phyloP scores from a whole-genome alignment of 257 asterid genomes.

The Lycium barbarum region DNA sequence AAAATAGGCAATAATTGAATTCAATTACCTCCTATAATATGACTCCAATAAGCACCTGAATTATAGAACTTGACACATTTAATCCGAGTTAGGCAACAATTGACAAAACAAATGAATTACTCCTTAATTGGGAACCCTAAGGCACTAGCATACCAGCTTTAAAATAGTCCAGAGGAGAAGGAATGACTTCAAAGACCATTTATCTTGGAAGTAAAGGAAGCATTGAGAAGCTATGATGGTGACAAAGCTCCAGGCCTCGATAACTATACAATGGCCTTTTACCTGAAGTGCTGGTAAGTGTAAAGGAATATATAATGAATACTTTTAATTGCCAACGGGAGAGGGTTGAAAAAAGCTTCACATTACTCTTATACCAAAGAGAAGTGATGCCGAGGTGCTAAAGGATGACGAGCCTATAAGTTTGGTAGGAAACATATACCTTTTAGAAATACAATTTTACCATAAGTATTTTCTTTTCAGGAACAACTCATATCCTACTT shows the following conservation, averaged over 20 bases:
- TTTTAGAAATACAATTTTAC: not conserved
- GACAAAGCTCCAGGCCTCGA: not conserved
- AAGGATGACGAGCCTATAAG: not conserved
- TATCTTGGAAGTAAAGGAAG: not conserved
- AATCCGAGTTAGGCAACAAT: not conserved
- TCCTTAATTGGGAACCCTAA: not conserved
- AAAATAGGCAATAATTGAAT: not conserved
- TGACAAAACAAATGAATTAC: not conserved
- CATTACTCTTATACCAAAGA: not conserved
- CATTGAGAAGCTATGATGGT: not conserved
- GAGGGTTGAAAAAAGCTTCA: not conserved
- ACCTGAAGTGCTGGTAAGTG: slow-evolving; percentile 11
- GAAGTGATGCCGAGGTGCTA: not conserved
- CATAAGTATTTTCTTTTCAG: not conserved
- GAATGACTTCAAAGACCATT: not conserved
- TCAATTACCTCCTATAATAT: not conserved
- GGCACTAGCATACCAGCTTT: not conserved
- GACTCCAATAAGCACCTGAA: not conserved
- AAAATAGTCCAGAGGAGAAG: not conserved
- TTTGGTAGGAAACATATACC: not conserved
- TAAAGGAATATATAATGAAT: not conserved
- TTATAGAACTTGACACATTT: not conserved
- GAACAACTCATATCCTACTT: slow-evolving; percentile 2
- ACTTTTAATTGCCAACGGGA: not conserved
- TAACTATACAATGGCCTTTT: not conserved